Evolutionary conservation across 306 rosid species (phyloP).

Genomic region (Vigna reflexopilosa): DNA sequence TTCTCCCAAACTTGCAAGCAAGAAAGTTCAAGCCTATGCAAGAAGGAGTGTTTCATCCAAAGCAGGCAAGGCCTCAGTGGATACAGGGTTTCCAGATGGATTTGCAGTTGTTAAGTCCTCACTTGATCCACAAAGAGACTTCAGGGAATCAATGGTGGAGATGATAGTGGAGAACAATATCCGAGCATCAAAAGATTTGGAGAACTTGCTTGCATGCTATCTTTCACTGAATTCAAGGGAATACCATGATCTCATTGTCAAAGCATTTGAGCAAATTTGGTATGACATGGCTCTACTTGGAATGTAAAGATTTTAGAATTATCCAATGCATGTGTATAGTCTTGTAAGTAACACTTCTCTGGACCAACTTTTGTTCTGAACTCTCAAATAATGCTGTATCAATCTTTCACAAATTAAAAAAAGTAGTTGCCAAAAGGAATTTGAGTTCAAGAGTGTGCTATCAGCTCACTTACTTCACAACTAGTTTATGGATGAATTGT

Average conservation of each 20-base stretch:
- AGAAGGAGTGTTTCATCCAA: constrained; percentile 66
- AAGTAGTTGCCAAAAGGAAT: background rate
- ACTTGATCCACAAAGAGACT: constrained; percentile 75
- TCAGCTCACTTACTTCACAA: background rate
- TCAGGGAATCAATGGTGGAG: constrained; percentile 83
- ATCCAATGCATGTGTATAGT: constrained; percentile 48
- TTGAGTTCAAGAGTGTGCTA: constrained; percentile 1
- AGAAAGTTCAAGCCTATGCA: constrained; percentile 58
- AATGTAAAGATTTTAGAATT: constrained; percentile 47
- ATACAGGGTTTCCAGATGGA: constrained; percentile 60
- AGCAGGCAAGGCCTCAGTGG: constrained; percentile 43
- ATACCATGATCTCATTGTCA: constrained; percentile 75
- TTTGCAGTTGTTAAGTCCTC: constrained; percentile 78
- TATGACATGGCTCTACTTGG: constrained; percentile 61
- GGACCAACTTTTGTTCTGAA: constrained; percentile 24
- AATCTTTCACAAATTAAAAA: constrained; percentile 26
- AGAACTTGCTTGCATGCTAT: constrained; percentile 83
- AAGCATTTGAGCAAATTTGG: constrained; percentile 90
- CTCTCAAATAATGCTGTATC: constrained; percentile 13
- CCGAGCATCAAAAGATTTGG: constrained; percentile 69
- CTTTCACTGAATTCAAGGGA: constrained; percentile 78
- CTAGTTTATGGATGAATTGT: constrained; percentile 6
- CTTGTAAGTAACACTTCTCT: constrained; percentile 20
- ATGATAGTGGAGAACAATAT: constrained; percentile 84
- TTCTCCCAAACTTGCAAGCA: constrained; percentile 69